Base-by-base conservation (phyloP, 2,329 filamentous ascomycete species). In the Endoconidiophora laricicola region DNA sequence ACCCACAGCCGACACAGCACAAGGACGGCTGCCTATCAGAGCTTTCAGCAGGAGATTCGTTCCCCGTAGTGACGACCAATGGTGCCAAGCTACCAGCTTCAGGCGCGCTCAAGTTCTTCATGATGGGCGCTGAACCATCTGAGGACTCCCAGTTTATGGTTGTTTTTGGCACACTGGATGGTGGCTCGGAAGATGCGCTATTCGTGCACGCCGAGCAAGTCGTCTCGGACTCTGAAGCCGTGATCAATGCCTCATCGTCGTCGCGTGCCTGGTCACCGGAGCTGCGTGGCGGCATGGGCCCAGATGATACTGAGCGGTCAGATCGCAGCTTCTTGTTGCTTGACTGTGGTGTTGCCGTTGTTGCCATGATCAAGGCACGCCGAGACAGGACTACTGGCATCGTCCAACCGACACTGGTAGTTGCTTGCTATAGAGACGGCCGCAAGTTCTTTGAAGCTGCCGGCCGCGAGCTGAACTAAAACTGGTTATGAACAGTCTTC, bases 301-400 rank as follows among this genome's bases (percentile, higher is more conserved):
- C 38, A 6, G 37, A 50, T 10, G 26, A 29, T 3, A 29, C 26
- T 6, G 38, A 50, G 26, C 43, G 49, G 20, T 47, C 52, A 2
- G 52, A 53, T 20, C 47, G 52, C 7, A 53, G 52, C 36, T 37
- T 53, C 22, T 16, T 53, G 20, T 14, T 53, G 20, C 33, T 53
- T 39, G 41, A 46, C 22, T 49, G 52, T n/a, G 52, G 52, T 4
- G 44, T 43, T 20, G 52, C 52, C 4, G 52, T 53, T 6, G 52
- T 53, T 16, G 39, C 48, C n/a, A 53, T 50, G 48, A 50, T 53
- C 23, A 53, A 53, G 29, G 49, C 45, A 37, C 46, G 50, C 12
- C 36, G 50, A 24, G 50, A 52, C 29, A 12, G 46, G 22, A n/a
- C 29, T 22, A 50, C 39, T 3, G 52, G 52, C 1, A 26, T 42